Conservation (phyloP, 257 asterid species). For the Handroanthus guayacan region DNA sequence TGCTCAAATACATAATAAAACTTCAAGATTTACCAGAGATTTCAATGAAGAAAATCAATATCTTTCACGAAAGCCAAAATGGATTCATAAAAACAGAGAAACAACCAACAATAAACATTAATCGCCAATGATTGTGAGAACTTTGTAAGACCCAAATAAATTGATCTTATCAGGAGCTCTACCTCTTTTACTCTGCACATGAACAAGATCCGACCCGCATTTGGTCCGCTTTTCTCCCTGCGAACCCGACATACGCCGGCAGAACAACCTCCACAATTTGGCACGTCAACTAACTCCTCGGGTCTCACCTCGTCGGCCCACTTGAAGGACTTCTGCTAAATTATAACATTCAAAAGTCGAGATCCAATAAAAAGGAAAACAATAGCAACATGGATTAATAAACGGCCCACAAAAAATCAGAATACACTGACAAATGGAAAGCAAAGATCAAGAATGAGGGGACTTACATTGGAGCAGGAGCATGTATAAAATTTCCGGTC, state of each 20-base stretch:
- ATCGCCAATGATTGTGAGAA: background rate
- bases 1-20: background rate
- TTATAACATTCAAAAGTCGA: background rate
- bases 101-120: background rate
- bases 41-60: slow-evolving; percentile 1
- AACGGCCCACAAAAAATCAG: background rate
- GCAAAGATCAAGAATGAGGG: slow-evolving; percentile 14
- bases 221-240: slow-evolving; percentile 36
- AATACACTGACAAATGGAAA: background rate
- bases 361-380: background rate
- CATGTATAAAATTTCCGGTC: slow-evolving; percentile 38
- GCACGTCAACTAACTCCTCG: slow-evolving; percentile 45
- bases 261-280: slow-evolving; percentile 53
- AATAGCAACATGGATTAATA: background rate
- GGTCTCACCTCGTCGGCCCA: slow-evolving; percentile 49
- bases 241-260: slow-evolving; percentile 60
- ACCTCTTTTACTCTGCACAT: slow-evolving; percentile 59
- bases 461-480: slow-evolving; percentile 35
- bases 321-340: slow-evolving; percentile 47
- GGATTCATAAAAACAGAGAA: background rate
- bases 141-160: background rate
- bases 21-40: slow-evolving; percentile 12
- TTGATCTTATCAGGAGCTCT: background rate
- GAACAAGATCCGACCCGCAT: slow-evolving; percentile 50
- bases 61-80: background rate